These are phyloP conservation scores for Solanum lycopersicoides DNA, from an alignment of 257 asterid genomes.

Conservation along the genomic window DNA sequence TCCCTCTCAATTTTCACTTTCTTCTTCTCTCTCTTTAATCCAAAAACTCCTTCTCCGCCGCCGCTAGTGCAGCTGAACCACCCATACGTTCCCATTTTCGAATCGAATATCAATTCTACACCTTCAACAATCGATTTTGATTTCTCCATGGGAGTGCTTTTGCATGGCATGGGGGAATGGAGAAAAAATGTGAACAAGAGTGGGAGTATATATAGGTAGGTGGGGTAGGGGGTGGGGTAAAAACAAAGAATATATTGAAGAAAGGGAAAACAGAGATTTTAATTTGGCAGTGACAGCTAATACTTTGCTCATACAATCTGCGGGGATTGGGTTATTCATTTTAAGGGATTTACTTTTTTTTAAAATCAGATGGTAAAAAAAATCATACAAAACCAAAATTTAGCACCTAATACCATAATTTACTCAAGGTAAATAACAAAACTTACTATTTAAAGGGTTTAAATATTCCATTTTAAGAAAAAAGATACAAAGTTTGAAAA, in stretches of 20 bases:
- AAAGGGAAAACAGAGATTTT: constrained; percentile 10
- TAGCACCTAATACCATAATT: neutral
- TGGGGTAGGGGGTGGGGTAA: neutral
- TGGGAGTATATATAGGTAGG: neutral
- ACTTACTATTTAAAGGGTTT: neutral
- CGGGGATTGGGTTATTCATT: constrained; percentile 9
- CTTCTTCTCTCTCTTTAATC: neutral
- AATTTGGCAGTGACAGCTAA: constrained; percentile 44
- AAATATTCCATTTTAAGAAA: neutral
- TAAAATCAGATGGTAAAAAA: neutral
- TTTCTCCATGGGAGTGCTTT: constrained; percentile 11
- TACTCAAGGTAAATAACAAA: neutral
- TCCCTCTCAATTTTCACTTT: constrained; percentile 1
- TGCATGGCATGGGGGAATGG: constrained; percentile 7
- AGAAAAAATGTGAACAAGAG: neutral
- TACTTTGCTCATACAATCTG: constrained; percentile 12
- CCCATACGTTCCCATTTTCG: neutral
- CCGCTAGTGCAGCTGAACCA: neutral
- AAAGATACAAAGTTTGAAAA: neutral
- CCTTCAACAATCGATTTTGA: constrained; percentile 15
- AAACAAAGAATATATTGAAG: constrained; percentile 14
- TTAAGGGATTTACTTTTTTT: neutral
- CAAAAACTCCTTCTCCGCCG: neutral
- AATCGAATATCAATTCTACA: constrained; percentile 19
- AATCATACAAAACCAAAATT: neutral